A percentile compares a stretch with the other conserved stretches of the same genome.
Evolutionary conservation across 2,329 filamentous ascomycete genomes (phyloP).

Genomic region (Mycosphaerelloides madeirae): DNA sequence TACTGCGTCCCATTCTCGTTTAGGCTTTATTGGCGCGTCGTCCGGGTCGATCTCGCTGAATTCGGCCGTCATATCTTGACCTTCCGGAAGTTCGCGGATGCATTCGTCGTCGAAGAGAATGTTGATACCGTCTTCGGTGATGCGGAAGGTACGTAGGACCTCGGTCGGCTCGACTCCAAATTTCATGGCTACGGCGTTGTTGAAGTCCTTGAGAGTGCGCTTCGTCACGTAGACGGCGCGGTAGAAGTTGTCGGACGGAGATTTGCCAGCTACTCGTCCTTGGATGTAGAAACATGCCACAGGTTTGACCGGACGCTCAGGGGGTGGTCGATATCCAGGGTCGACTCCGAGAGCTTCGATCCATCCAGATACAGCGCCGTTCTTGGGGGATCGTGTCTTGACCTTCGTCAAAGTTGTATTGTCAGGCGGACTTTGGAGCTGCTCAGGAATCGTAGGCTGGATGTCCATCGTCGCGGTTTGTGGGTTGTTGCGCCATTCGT

Average conservation of each 20-base stretch:
- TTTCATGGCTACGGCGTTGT: slow-evolving; percentile 68
- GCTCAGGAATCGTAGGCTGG: slow-evolving; percentile 39
- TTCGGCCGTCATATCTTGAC: slow-evolving; percentile 78
- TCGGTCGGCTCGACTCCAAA: slow-evolving; percentile 71
- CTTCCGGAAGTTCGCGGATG: slow-evolving; percentile 75
- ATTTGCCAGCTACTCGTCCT: slow-evolving; percentile 47
- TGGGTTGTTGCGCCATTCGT: slow-evolving; percentile 49
- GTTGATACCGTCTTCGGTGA: slow-evolving; percentile 69
- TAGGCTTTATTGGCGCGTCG: slow-evolving; percentile 38
- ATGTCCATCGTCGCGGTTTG: slow-evolving; percentile 50
- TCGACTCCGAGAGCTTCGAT: slow-evolving; percentile 94
- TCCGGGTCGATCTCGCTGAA: slow-evolving; percentile 59
- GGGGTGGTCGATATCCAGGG: slow-evolving; percentile 71
- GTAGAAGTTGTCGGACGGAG: slow-evolving; percentile 60
- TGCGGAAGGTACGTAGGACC: slow-evolving; percentile 66
- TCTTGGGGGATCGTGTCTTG: slow-evolving; percentile 53
- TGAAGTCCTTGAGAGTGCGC: slow-evolving; percentile 70
- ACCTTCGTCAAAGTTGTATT: slow-evolving; percentile 49
- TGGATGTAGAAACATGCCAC: slow-evolving; percentile 87
- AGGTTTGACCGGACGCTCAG: slow-evolving; percentile 65
- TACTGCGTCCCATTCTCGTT: slow-evolving; percentile 50
- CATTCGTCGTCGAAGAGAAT: slow-evolving; percentile 90
- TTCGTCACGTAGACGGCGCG: slow-evolving; percentile 80
- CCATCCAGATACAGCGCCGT: slow-evolving; percentile 69
- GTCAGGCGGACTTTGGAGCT: slow-evolving; percentile 45